Base-by-base conservation (phyloP, 169 alveolate species). In the Cryptosporidium baileyi region DNA sequence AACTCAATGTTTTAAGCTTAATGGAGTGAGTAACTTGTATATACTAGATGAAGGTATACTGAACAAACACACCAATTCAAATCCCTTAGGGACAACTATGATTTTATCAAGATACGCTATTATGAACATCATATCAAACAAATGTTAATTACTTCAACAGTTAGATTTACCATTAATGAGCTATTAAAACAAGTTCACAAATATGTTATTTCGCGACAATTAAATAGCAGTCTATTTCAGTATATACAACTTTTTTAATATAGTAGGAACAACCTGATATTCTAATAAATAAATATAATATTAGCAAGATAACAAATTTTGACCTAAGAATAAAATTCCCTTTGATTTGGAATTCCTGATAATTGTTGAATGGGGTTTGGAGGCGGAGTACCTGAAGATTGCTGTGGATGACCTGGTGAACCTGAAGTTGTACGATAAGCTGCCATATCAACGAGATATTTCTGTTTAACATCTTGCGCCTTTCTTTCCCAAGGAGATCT, bases 401-500 rank as follows among this genome's bases (percentile, higher is more conserved):
- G 45, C 30, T 67, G 82, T n/a, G 65, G 82, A n/a, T 67, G 65
- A 1, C 65, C 43, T 13, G 82, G 82, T 1, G 82, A 67, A 24
- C 82, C 82, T 22, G 82, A 67, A 17, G 65, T 45, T 5, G 82
- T 67, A 34, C 82, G 82, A 52, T 67, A 67, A 15, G 82, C 47
- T 5, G 82, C 82, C 82, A 67, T 67, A 67, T 67, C 82, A 41
- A 67, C 82, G 26, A 67, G 82, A 28, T 67, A 67, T 38, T 67
- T 67, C 22, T 67, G 82, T 34, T 67, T 67, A 19, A 67, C 82
- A 49, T 67, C 82, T 7, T 67, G 82, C 3, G 82, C 82, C 41
- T 67, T 67, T 49, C 82, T 45, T 67, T 67, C 82, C 82, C 82
- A 67, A 1, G 82, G 82, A 2, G 82, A 45, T 41, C 82, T 67